Evolutionary conservation across 495 filamentous ascomycete species (phyloP).

Genomic region (Aspergillus haitiensis): DNA sequence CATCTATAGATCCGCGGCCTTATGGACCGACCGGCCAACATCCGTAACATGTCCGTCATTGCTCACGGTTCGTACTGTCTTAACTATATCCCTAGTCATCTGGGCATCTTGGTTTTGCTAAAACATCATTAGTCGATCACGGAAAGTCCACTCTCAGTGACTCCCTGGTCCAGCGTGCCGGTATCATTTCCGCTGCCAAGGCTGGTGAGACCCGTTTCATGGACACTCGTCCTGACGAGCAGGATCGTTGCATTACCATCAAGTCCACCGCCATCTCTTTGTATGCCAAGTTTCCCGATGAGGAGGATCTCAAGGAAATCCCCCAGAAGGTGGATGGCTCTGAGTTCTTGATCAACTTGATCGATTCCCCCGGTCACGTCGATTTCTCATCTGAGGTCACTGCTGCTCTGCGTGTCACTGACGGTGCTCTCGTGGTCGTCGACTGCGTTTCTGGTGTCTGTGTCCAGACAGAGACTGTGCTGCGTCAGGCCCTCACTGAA

Average conservation of each 20-base stretch:
- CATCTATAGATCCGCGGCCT: slow-evolving; percentile 71
- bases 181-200: slow-evolving; percentile 99
- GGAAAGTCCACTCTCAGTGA: slow-evolving; percentile 99
- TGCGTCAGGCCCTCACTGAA: slow-evolving; percentile 98
- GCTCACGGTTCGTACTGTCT: slow-evolving; percentile 72
- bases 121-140: slow-evolving; percentile 80
- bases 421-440: slow-evolving; percentile 98
- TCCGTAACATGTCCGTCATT: slow-evolving; percentile 99
- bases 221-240: slow-evolving; percentile 95
- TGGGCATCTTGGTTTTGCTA: slow-evolving; percentile 16
- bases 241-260: slow-evolving; percentile 99
- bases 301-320: slow-evolving; percentile 94
- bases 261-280: slow-evolving; percentile 99
- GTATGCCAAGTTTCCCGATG: slow-evolving; percentile 78
- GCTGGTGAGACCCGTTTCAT: slow-evolving; percentile 94
- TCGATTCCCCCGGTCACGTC: slow-evolving; percentile 99
- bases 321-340: slow-evolving; percentile 81
- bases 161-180: slow-evolving; percentile 96
- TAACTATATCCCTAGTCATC: neutral
- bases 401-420: slow-evolving; percentile 98
- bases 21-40: slow-evolving; percentile 98
- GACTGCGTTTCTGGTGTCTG: slow-evolving; percentile 99
- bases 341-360: slow-evolving; percentile 99
- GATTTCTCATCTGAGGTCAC: slow-evolving; percentile 99
- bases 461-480: slow-evolving; percentile 99